A percentile compares a stretch with the other conserved stretches of the same genome.
phyloP scores from a whole-genome alignment of 768 basidiomycete species.

The Tricholoma saponaceum region DNA sequence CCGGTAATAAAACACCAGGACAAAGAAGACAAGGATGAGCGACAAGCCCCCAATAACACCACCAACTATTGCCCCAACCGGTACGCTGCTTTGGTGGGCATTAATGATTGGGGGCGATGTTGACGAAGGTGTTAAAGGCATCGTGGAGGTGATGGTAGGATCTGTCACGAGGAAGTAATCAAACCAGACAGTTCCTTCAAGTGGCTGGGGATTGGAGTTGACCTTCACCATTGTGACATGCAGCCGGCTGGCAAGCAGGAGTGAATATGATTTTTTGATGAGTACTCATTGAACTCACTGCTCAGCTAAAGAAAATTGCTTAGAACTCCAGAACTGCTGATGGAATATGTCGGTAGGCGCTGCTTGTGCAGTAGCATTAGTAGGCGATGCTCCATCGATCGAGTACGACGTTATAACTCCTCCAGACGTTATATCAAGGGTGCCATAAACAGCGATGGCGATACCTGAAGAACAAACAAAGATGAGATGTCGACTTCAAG shows the following conservation, averaged over 20 bases:
- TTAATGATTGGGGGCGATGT: conserved; percentile 4
- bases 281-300: conserved; percentile 26
- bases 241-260: conserved; percentile 20
- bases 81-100: conserved; percentile 3
- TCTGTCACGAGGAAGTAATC: conserved; percentile 33
- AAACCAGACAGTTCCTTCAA: conserved; percentile 40
- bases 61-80: conserved; percentile 27
- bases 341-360: conserved; percentile 23
- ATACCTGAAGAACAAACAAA: conserved; percentile 19
- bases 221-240: conserved; percentile 31
- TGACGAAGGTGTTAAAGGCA: conserved; percentile 2
- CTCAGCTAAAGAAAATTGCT: conserved; percentile 14
- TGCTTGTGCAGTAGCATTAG: conserved; percentile 21
- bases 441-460: conserved; percentile 30
- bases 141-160: conserved; percentile 16
- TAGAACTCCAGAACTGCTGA: conserved; percentile 35
- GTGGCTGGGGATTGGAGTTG: conserved; percentile 17
- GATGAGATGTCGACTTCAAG: not conserved
- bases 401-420: conserved; percentile 34
- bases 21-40: conserved; percentile 12
- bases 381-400: conserved; percentile 25
- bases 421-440: conserved; percentile 28
- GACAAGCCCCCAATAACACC: conserved; percentile 23
- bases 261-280: not conserved
- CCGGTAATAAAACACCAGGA: conserved; percentile 18